Percentiles rank a stretch among this genome's conserved stretches.
Conservation (phyloP, 2,329 filamentous ascomycete species). For the Fusarium tjaetaba region DNA sequence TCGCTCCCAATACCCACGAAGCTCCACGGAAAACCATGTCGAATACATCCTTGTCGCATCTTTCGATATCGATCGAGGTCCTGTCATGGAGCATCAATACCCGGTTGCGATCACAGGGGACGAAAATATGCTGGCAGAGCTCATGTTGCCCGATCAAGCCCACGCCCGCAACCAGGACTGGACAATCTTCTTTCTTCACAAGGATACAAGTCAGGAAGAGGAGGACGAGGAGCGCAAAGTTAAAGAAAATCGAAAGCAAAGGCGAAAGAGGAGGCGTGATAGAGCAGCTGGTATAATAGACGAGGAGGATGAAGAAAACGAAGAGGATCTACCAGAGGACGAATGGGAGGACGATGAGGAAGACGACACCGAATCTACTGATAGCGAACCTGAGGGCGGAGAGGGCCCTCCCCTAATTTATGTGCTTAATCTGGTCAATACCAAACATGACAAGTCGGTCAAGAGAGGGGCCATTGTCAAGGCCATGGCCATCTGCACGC, state of each 20-base stretch:
- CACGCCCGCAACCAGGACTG: slow-evolving; percentile 96
- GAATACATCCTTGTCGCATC: slow-evolving; percentile 98
- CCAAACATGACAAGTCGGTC: slow-evolving; percentile 92
- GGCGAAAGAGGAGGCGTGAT: slow-evolving; percentile 63
- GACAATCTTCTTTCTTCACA: slow-evolving; percentile 99
- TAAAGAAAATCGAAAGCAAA: slow-evolving; percentile 62
- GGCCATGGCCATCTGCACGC: slow-evolving; percentile 98
- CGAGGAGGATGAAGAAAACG: slow-evolving; percentile 55
- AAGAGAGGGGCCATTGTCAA: slow-evolving; percentile 96
- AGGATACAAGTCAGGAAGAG: slow-evolving; percentile 86
- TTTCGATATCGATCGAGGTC: slow-evolving; percentile 95
- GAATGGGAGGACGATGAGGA: slow-evolving; percentile 59
- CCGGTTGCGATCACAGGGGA: slow-evolving; percentile 94
- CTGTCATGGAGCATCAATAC: slow-evolving; percentile 98
- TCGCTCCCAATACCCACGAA: slow-evolving; percentile 80
- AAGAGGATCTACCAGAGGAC: slow-evolving; percentile 58
- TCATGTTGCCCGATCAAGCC: slow-evolving; percentile 98
- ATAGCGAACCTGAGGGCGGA: slow-evolving; percentile 73
- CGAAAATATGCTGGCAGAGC: slow-evolving; percentile 96
- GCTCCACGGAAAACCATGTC: slow-evolving; percentile 87
- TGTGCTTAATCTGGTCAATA: slow-evolving; percentile 97
- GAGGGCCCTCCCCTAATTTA: slow-evolving; percentile 95
- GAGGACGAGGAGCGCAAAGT: slow-evolving; percentile 76
- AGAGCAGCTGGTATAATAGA: slow-evolving; percentile 59
- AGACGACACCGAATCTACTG: slow-evolving; percentile 63